These are phyloP conservation scores for Neonectria coccinea DNA, from an alignment of 2,329 filamentous ascomycete species.

Conservation along the genomic window DNA sequence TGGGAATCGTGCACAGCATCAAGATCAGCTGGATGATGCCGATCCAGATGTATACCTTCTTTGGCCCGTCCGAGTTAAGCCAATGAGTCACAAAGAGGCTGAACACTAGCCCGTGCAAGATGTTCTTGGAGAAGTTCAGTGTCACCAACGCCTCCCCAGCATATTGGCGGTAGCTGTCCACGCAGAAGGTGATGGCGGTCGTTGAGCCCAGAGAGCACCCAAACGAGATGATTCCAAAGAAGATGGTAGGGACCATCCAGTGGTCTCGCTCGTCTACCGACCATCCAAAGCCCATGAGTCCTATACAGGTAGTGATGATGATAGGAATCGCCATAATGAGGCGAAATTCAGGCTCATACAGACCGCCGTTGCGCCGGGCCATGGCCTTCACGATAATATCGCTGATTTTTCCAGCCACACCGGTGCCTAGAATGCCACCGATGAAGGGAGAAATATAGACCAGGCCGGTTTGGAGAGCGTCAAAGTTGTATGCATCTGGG, in stretches of 20 bases:
- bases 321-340: slow-evolving; percentile 89
- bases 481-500: slow-evolving; percentile 80
- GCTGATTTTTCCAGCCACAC: slow-evolving; percentile 87
- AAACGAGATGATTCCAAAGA: slow-evolving; percentile 93
- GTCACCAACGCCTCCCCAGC: slow-evolving; percentile 95
- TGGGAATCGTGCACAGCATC: slow-evolving; percentile 81
- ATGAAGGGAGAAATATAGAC: slow-evolving; percentile 93
- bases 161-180: slow-evolving; percentile 93
- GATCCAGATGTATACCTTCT: slow-evolving; percentile 82
- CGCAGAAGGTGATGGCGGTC: slow-evolving; percentile 92
- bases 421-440: slow-evolving; percentile 89
- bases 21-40: slow-evolving; percentile 86
- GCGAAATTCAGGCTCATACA: slow-evolving; percentile 95
- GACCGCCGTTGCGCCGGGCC: slow-evolving; percentile 86
- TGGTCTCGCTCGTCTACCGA: slow-evolving; percentile 77
- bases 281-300: slow-evolving; percentile 98
- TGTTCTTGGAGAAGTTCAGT: slow-evolving; percentile 93
- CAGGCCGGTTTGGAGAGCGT: slow-evolving; percentile 81
- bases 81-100: slow-evolving; percentile 88
- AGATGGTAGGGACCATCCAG: slow-evolving; percentile 93
- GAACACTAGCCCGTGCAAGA: slow-evolving; percentile 91
- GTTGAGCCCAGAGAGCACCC: slow-evolving; percentile 92
- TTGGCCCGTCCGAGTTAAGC: slow-evolving; percentile 80
- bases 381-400: slow-evolving; percentile 87
- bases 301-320: slow-evolving; percentile 80